Evolutionary conservation across 2,329 filamentous ascomycete genomes (phyloP).

Genomic region (Emergomyces africanus): DNA sequence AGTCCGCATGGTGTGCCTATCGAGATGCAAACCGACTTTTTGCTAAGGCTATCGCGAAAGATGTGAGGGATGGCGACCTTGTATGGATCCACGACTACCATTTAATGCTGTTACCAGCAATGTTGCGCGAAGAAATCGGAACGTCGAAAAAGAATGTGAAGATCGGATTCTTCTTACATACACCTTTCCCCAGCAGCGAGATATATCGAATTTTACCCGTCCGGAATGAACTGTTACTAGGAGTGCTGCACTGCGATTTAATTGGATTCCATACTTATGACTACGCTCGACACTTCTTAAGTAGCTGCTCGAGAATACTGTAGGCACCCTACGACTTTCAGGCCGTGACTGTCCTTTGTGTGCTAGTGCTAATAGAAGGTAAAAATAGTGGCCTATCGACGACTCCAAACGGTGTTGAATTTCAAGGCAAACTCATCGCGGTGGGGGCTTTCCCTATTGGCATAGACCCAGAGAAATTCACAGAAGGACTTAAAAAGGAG

Average conservation of each 20-base stretch:
- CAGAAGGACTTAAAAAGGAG: slow-evolving; percentile 72
- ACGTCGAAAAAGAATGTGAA: slow-evolving; percentile 78
- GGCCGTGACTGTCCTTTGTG: slow-evolving; percentile 4
- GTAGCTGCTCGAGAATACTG: slow-evolving; percentile 89
- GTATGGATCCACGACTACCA: slow-evolving; percentile 99
- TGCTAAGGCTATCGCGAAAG: slow-evolving; percentile 71
- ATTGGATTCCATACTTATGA: slow-evolving; percentile 99
- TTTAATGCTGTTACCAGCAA: slow-evolving; percentile 88
- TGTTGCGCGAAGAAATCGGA: slow-evolving; percentile 84
- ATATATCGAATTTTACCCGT: slow-evolving; percentile 95
- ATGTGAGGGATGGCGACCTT: slow-evolving; percentile 84
- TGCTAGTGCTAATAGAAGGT: background rate
- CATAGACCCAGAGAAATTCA: slow-evolving; percentile 94
- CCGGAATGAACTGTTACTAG: slow-evolving; percentile 72
- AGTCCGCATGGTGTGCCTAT: slow-evolving; percentile 87
- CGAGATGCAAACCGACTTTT: slow-evolving; percentile 87
- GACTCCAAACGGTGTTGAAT: slow-evolving; percentile 87
- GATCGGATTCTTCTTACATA: slow-evolving; percentile 97
- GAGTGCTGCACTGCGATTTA: slow-evolving; percentile 83
- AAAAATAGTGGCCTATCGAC: slow-evolving; percentile 41
- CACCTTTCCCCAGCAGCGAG: slow-evolving; percentile 90
- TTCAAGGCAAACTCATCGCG: slow-evolving; percentile 73
- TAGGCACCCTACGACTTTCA: slow-evolving; percentile 29
- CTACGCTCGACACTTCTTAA: slow-evolving; percentile 95
- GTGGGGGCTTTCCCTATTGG: slow-evolving; percentile 96